Evolutionary conservation across 345 rosid species (phyloP).

Genomic region (Boechera stricta): DNA sequence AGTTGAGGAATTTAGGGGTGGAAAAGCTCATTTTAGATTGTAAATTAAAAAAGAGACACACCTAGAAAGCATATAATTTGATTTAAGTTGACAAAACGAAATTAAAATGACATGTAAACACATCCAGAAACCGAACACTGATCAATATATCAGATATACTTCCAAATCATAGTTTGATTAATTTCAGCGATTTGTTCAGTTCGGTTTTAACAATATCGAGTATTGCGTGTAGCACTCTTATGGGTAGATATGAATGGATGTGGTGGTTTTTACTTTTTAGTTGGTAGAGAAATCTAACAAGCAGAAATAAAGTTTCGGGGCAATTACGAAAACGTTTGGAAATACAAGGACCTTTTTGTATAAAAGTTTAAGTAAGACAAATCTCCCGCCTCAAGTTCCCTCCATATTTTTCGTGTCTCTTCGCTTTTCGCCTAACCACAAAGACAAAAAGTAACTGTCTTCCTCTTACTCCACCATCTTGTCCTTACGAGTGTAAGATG

Average conservation of each 20-base stretch:
- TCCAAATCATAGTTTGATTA: slow-evolving; percentile 17
- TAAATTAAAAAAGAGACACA: not conserved
- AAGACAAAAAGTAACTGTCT: slow-evolving; percentile 10
- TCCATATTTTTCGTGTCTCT: slow-evolving; percentile 26
- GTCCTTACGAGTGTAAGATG: slow-evolving; percentile 44
- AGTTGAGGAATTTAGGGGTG: not conserved
- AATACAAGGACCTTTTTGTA: not conserved
- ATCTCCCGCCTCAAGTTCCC: slow-evolving; percentile 47
- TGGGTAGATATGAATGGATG: not conserved
- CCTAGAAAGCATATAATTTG: not conserved
- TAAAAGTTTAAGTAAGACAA: not conserved
- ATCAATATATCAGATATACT: slow-evolving; percentile 12
- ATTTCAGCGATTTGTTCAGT: slow-evolving; percentile 1
- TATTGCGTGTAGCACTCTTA: slow-evolving; percentile 22
- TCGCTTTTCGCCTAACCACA: slow-evolving; percentile 10
- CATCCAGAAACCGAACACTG: slow-evolving; percentile 11
- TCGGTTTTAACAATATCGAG: slow-evolving; percentile 20
- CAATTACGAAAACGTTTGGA: not conserved
- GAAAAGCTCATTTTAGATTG: too few relatives aligned
- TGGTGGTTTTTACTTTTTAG: not conserved
- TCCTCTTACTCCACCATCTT: not conserved
- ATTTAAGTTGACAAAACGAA: not conserved
- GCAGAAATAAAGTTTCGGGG: not conserved
- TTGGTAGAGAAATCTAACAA: not conserved
- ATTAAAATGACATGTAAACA: not conserved